Evolutionary conservation across 148 eudicot species (phyloP).

Genomic region (Spergularia marina): DNA sequence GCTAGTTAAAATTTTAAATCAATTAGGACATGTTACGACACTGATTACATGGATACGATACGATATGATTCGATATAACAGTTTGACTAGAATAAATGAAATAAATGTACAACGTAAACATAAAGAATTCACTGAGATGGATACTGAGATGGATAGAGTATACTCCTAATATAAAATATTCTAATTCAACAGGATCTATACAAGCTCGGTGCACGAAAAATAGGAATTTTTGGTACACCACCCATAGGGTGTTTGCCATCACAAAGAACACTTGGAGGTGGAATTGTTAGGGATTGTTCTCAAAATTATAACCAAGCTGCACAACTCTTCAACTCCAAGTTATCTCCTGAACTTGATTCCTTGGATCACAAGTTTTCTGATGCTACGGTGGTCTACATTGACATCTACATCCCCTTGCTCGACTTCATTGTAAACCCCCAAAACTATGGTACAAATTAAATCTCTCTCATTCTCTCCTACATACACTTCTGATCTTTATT

Average conservation of each 20-base stretch:
- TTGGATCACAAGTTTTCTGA: slow-evolving; percentile 17
- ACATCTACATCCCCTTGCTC: slow-evolving; percentile 30
- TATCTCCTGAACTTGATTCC: slow-evolving; percentile 26
- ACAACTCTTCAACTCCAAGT: slow-evolving; percentile 40
- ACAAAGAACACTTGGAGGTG: slow-evolving; percentile 48
- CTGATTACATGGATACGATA: too few relatives aligned
- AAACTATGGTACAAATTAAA: slow-evolving; percentile 27
- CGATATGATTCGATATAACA: too few relatives aligned
- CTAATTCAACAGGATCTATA: slow-evolving; percentile 34
- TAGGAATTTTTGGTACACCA: slow-evolving; percentile 43
- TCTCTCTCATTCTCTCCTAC: background rate
- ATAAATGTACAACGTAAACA: too few relatives aligned
- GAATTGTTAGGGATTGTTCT: slow-evolving; percentile 31
- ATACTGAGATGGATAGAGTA: too few relatives aligned
- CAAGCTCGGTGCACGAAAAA: slow-evolving; percentile 36
- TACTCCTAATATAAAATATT: background rate
- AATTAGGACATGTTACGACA: too few relatives aligned
- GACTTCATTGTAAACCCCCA: slow-evolving; percentile 28
- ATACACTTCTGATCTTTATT: too few relatives aligned
- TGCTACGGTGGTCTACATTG: slow-evolving; percentile 31
- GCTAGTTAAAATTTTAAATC: too few relatives aligned
- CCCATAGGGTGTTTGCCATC: slow-evolving; percentile 57
- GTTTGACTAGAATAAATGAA: too few relatives aligned
- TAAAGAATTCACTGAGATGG: too few relatives aligned
- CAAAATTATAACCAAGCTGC: slow-evolving; percentile 35